Evolutionary conservation across 1,284 basidiomycete species (phyloP).

Genomic region (Wallemia hederae): DNA sequence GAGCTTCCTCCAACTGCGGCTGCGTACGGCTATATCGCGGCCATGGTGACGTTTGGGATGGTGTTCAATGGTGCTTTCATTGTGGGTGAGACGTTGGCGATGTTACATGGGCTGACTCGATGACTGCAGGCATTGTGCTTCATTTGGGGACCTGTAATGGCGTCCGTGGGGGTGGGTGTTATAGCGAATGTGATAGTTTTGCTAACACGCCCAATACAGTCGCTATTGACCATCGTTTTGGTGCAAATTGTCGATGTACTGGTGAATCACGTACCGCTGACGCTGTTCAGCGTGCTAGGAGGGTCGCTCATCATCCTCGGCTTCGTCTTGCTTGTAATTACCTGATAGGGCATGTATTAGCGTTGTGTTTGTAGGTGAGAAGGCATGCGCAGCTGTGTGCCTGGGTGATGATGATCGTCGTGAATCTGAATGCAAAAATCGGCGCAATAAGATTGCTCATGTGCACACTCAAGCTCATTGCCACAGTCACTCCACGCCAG

Average conservation of each 20-base stretch:
- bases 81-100: constrained; percentile 20
- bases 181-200: background rate
- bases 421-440: too few species aligned
- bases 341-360: background rate
- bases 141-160: constrained; percentile 50
- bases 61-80: constrained; percentile 47
- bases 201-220: constrained; percentile 36
- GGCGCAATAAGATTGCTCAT: too few species aligned
- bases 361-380: too few species aligned
- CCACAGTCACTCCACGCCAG: too few species aligned
- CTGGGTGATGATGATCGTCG: too few species aligned
- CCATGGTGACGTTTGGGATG: constrained; percentile 33
- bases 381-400: too few species aligned
- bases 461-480: too few species aligned
- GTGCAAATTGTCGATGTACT: constrained; percentile 39
- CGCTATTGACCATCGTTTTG: constrained; percentile 50
- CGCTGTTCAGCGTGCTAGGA: constrained; percentile 15
- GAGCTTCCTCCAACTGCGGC: constrained; percentile 23
- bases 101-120: too few species aligned
- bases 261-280: constrained; percentile 29
- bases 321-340: background rate
- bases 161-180: constrained; percentile 5
- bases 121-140: constrained; percentile 50
- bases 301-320: background rate
- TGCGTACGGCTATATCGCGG: constrained; percentile 24